These are phyloP conservation scores for Pythium aristosporum DNA, from an alignment of 352 stramenopile species.

Conservation along the genomic window DNA sequence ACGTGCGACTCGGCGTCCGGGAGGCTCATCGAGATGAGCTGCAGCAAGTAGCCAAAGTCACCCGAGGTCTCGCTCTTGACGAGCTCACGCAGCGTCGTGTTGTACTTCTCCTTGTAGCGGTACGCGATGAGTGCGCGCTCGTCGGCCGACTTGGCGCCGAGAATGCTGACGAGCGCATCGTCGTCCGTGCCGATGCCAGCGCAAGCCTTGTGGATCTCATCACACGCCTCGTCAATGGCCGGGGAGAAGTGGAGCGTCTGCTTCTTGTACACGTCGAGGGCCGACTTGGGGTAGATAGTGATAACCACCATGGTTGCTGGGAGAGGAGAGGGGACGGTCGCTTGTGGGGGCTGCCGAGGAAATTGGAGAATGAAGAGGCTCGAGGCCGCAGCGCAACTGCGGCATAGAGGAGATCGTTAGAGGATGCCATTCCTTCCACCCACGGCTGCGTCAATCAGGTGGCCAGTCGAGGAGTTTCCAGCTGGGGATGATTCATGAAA, in stretches of 20 bases:
- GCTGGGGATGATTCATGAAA: slow-evolving; percentile 16
- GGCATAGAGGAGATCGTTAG: background rate
- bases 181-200: slow-evolving; percentile 77
- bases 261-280: slow-evolving; percentile 58
- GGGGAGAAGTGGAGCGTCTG: slow-evolving; percentile 42
- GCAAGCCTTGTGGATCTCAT: slow-evolving; percentile 72
- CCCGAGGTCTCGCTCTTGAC: slow-evolving; percentile 74
- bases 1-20: slow-evolving; percentile 63
- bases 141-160: slow-evolving; percentile 69
- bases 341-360: slow-evolving; percentile 20
- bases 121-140: slow-evolving; percentile 62
- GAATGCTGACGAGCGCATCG: slow-evolving; percentile 59
- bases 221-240: slow-evolving; percentile 55
- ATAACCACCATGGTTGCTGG: slow-evolving; percentile 42
- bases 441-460: background rate
- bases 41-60: slow-evolving; percentile 67
- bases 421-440: background rate
- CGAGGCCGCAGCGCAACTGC: background rate
- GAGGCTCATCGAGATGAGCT: slow-evolving; percentile 53
- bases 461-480: slow-evolving; percentile 12
- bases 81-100: slow-evolving; percentile 50
- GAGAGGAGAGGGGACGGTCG: background rate
- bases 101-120: slow-evolving; percentile 71
- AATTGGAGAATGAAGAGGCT: slow-evolving; percentile 38
- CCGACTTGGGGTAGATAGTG: slow-evolving; percentile 56